phyloP scores from a whole-genome alignment of 306 rosid species.

The Fragaria ananassa region DNA sequence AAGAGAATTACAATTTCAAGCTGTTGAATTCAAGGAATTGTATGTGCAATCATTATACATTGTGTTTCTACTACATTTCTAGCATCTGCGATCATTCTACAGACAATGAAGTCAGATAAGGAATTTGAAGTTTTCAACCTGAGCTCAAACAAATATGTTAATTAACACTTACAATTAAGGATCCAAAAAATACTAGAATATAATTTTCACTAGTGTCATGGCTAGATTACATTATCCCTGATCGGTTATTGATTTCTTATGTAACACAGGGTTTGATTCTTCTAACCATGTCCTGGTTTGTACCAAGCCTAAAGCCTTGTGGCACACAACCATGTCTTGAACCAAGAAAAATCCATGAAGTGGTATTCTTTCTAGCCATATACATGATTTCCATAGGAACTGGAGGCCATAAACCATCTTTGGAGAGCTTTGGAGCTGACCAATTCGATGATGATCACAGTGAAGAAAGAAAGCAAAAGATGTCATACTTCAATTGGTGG shows the following conservation, averaged over 20 bases:
- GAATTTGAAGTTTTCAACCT: no score
- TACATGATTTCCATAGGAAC: conserved; percentile 80
- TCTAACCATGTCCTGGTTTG: conserved; percentile 64
- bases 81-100: no score
- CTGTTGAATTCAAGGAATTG: neutral
- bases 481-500: conserved; percentile 99
- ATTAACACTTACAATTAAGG: no score
- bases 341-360: conserved; percentile 67
- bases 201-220: no score
- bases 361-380: conserved; percentile 66
- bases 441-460: conserved; percentile 79
- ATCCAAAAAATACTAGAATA: no score
- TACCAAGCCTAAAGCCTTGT: conserved; percentile 73
- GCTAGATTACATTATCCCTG: no score
- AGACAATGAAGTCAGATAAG: no score
- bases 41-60: no score
- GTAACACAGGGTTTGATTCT: conserved; percentile 65
- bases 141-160: neutral
- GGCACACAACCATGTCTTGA: conserved; percentile 35
- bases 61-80: no score
- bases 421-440: conserved; percentile 94
- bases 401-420: conserved; percentile 86
- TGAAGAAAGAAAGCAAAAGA: conserved; percentile 64
- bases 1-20: neutral
- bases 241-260: neutral